Evolutionary conservation across 2,329 filamentous ascomycete genomes (phyloP).

Genomic region (Davidsoniella eucalypti): DNA sequence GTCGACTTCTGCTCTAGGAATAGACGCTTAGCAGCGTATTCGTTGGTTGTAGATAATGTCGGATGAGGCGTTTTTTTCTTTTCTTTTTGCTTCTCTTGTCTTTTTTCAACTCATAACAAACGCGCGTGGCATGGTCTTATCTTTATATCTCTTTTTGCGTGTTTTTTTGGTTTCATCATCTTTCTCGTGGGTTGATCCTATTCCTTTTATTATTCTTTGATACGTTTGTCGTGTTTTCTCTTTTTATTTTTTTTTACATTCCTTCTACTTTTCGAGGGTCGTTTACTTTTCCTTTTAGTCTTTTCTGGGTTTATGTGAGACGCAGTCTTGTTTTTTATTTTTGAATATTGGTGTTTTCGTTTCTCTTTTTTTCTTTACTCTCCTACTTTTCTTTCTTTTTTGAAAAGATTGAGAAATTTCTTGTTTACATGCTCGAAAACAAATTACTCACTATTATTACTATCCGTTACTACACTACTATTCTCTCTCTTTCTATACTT

Average conservation of each 20-base stretch:
- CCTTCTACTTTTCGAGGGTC: too few relatives aligned
- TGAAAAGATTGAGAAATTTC: background rate
- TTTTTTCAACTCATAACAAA: conserved; percentile 1
- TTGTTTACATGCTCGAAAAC: background rate
- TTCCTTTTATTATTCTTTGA: background rate
- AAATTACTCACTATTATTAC: background rate
- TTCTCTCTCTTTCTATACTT: background rate
- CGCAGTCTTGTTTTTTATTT: background rate
- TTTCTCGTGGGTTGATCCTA: background rate
- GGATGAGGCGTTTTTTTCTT: background rate
- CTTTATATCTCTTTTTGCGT: background rate
- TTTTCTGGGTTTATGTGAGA: background rate
- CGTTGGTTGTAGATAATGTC: too few relatives aligned
- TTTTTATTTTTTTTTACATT: conserved; percentile 1
- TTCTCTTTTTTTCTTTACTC: background rate
- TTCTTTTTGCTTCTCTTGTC: background rate
- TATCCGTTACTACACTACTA: background rate
- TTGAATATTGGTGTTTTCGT: background rate
- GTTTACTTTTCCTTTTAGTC: too few relatives aligned
- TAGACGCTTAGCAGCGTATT: too few relatives aligned
- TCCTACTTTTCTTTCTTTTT: background rate
- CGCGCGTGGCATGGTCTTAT: background rate
- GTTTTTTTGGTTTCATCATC: background rate
- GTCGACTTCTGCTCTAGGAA: too few relatives aligned
- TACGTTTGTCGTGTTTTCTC: background rate